Base-by-base conservation (phyloP, 2,329 filamentous ascomycete species). In the Sarocladium brachiariae region DNA sequence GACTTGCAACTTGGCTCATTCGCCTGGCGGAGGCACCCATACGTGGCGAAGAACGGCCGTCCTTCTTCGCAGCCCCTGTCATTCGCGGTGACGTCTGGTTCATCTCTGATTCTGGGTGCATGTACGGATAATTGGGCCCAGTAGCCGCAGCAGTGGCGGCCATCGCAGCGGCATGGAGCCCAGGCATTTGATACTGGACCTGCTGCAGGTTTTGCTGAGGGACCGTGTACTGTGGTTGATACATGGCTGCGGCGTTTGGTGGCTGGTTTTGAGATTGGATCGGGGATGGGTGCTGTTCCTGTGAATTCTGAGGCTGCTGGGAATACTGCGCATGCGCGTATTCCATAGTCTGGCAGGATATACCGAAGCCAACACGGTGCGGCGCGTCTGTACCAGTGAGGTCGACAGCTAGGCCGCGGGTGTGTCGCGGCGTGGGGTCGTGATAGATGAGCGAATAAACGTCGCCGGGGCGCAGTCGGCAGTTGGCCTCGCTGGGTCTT, bases 151-250 rank as follows among this genome's bases (percentile, higher is more conserved):
- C 92, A 1, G 91, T 96, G 19, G 87, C 81, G 39, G 87, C 91
- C 88, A 96, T 93, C 52, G 91, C 91, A 47, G 92, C 91, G 13
- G 90, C 90, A 67, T 95, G 89, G 43, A 90, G 89, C 18, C 86
- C 81, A 30, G 86, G 85, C 69, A 92, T 89, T 52, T 79, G 84
- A 71, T 95, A 95, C 18, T 64, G 60, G 27, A 69, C 65, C 51
- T 62, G 63, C 71, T 87, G 84, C 81, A 95, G 89, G 61, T 77
- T 77, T 59, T 83, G 77, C 56, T 84, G 80, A 54, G 86, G 76
- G 52, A 91, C 86, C 52, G 81, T 84, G 64, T 90, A 92, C 56
- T 82, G 76, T 65, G 86, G 80, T 61, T 87, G 81, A 68, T 96
- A 96, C 71, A 84, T 89, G n/a, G n/a, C n/a, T 77, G 23, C 53